Conservation (phyloP, 148 eudicot species). For the Spergularia bocconei region DNA sequence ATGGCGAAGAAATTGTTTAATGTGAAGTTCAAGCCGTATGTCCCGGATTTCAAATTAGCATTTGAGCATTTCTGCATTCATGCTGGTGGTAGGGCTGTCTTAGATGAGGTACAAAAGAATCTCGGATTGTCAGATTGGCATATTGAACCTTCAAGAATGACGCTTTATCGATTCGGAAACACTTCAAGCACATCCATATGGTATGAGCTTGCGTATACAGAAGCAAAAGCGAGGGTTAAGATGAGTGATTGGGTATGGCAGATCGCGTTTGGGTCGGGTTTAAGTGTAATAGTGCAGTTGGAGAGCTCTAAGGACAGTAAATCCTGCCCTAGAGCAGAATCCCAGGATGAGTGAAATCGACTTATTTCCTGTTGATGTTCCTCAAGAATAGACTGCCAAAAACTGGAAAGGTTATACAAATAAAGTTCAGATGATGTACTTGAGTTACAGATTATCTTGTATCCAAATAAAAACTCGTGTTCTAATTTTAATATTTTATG, state of each 20-base stretch:
- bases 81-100: slow-evolving; percentile 31
- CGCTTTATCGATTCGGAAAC: slow-evolving; percentile 28
- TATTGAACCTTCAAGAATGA: slow-evolving; percentile 35
- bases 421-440: too few species aligned
- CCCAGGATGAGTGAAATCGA: slow-evolving; percentile 34
- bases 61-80: slow-evolving; percentile 35
- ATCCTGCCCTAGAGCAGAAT: slow-evolving; percentile 30
- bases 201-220: slow-evolving; percentile 31
- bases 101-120: slow-evolving; percentile 30
- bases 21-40: slow-evolving; percentile 32
- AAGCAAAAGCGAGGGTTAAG: slow-evolving; percentile 27
- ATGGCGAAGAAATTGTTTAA: slow-evolving; percentile 18
- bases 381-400: too few species aligned
- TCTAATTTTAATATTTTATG: too few species aligned
- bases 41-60: slow-evolving; percentile 31
- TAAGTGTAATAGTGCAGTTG: slow-evolving; percentile 35
- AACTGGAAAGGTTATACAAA: too few species aligned
- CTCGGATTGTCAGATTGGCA: slow-evolving; percentile 28
- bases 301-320: slow-evolving; percentile 22
- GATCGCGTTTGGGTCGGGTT: slow-evolving; percentile 32
- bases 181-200: slow-evolving; percentile 32
- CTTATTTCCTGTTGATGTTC: slow-evolving; percentile 22
- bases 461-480: too few species aligned
- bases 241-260: slow-evolving; percentile 31
- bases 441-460: too few species aligned